Conservation (phyloP, 192 early-diverging fungal species). For the Phlyctochytrium bullatum region DNA sequence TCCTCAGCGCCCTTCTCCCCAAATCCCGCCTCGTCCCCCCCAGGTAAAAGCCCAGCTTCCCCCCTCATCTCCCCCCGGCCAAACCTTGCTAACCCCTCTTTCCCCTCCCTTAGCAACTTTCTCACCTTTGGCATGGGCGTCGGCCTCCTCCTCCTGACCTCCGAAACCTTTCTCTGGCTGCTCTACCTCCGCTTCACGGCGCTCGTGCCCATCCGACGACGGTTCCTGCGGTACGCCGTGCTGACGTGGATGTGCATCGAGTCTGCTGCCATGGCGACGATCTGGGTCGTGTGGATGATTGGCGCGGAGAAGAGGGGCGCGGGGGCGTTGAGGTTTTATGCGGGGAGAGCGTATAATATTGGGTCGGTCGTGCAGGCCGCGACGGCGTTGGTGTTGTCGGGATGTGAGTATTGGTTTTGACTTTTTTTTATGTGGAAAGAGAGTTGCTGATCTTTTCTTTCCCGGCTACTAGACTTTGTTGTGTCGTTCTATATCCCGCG, state of each 20-base stretch:
- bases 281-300: slow-evolving; percentile 1
- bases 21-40: not conserved
- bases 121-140: not conserved
- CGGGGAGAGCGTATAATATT: not conserved
- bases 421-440: not conserved
- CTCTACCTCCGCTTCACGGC: slow-evolving; percentile 11
- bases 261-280: not conserved
- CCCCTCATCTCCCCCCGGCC: not conserved
- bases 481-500: not conserved
- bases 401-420: slow-evolving; percentile 3
- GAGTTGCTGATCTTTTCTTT: too few relatives aligned
- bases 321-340: not conserved
- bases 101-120: not conserved
- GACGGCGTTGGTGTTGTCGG: not conserved
- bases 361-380: not conserved
- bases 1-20: not conserved
- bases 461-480: not conserved
- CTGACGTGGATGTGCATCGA: not conserved
- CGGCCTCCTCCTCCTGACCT: slow-evolving; percentile 5
- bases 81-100: not conserved
- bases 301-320: not conserved
- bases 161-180: slow-evolving; percentile 1
- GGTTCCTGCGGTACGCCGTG: not conserved
- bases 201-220: not conserved
- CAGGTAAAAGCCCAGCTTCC: not conserved